phyloP scores from a whole-genome alignment of 2,329 filamentous ascomycete genomes.

The Bipolaris victoriae region DNA sequence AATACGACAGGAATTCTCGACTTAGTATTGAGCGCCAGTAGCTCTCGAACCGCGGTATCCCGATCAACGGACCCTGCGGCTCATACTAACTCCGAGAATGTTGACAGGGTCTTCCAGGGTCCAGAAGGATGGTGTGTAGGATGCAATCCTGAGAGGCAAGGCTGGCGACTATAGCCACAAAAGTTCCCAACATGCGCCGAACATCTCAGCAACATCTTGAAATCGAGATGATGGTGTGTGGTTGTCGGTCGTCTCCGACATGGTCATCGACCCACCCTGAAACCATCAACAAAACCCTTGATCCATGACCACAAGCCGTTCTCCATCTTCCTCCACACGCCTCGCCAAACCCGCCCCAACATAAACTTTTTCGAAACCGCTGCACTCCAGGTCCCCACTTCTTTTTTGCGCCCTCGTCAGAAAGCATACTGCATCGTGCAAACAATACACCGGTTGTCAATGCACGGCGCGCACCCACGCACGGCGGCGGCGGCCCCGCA shows the following conservation, averaged over 20 bases:
- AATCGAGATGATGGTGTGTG: background rate
- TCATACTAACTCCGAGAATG: slow-evolving; percentile 8
- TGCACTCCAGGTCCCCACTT: slow-evolving; percentile 18
- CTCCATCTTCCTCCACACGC: slow-evolving; percentile 17
- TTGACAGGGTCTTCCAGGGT: slow-evolving; percentile 6
- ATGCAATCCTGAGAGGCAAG: slow-evolving; percentile 3
- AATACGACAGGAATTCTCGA: background rate
- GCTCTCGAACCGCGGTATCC: slow-evolving; percentile 4
- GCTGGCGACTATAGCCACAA: background rate
- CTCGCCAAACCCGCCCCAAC: slow-evolving; percentile 1
- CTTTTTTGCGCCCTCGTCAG: background rate
- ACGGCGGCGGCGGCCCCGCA: background rate
- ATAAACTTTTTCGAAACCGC: background rate
- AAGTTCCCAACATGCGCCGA: background rate
- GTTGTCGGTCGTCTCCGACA: slow-evolving; percentile 7
- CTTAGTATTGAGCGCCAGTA: background rate
- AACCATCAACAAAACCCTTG: background rate
- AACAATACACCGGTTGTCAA: background rate
- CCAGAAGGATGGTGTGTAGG: background rate
- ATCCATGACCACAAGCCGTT: slow-evolving; percentile 2
- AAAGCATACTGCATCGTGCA: slow-evolving; percentile 1
- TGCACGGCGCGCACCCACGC: background rate
- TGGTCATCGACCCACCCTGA: slow-evolving; percentile 10
- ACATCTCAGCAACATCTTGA: background rate
- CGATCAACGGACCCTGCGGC: slow-evolving; percentile 11